Base-by-base conservation (phyloP, 306 rosid species). In the Lupinus albus region DNA sequence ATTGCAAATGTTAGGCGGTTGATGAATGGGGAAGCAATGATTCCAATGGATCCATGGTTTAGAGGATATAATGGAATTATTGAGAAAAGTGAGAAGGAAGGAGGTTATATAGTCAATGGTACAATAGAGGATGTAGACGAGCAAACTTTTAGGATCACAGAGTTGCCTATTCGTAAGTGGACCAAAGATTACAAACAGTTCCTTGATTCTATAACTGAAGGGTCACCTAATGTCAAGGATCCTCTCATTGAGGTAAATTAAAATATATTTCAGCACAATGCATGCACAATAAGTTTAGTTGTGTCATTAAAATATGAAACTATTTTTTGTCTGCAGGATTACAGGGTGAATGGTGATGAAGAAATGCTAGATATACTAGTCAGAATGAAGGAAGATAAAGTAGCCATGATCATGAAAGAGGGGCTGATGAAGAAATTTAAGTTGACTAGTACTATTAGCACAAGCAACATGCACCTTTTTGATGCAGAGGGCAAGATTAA, bases 181-280 rank as follows among this genome's bases (percentile, higher is more conserved):
- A 93, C 98, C 25, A 95, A 88, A 74, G 98, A 89, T 70, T 93
- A 88, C 35, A 93, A 93, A 85, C 89, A 88, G 63, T 93, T 86
- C 36, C 84, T 93, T 33, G 97, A 89, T 68, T 84, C 93, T 68
- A 62, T 88, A 25, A 83, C 96, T 32, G 82, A 70, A 10, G 92
- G 92, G n/a, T 8, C 83, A 1, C 83, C 86, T 54, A 86, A 88
- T 66, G 96, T 83, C 70, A 93, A 93, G 67, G 97, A 93, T 73
- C 89, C 89, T 35, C 80, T 89, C 39, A 86, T 93, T 35, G 93
- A 89, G 85, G 98, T 93, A 79, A 39, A 18, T 32, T 76, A 7
- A 2, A 11, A 12, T 8, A 20, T 33, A 11, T 13, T 35, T 53
- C 12, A 6, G 69, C 25, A 25, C 7, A 28, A 11, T 28, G 9